Base-by-base conservation (phyloP, 495 filamentous ascomycete genomes). In the Halenospora varia region DNA sequence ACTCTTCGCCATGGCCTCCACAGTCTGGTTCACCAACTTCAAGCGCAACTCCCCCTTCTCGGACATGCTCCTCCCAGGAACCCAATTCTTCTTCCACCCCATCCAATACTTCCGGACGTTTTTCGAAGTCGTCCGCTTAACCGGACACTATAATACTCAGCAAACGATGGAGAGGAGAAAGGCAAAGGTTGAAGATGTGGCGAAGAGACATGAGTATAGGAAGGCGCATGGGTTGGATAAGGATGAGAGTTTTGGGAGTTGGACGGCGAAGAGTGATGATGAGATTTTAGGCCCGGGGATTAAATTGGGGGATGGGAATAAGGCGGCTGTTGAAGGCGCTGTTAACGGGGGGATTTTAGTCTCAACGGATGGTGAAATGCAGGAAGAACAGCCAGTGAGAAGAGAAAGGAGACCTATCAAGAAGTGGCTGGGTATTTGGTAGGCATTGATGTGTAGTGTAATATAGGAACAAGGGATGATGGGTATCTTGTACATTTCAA, bases 221-320 rank as follows among this genome's bases (percentile, higher is more conserved):
- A 81, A 87, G 74, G 90, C 88, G 51, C 90, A 96, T 79, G 91
- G 90, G 9, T 24, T 93, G 64, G 84, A 87, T 61, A 78, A 83
- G 44, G 72, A 80, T 59, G 57, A 61, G 11, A 70, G 70, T 3
- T 68, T 76, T 60, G 74, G 68, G 44, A 73, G 69, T 18, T 76
- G 77, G 77, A 73, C 67, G 0, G 66, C 66, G 9, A 73, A 68
- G 66, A 67, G 20, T 44, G 74, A 69, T 54, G 64, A 61, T n/a
- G 69, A 76, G 51, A 47, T 48, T 29, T 41, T 71, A 42, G 68
- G 68, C 1, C 61, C 68, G 6, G 61, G 58, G 6, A 55, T 67
- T 19, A 55, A 45, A 26, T 39, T 62, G 51, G 70, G 68, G 40
- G 65, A 48, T 77, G 51, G 41, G 40, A 48, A 35, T 0, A 50